These are phyloP conservation scores for Chaetomium fimeti DNA, from an alignment of 495 filamentous ascomycete genomes.

Conservation along the genomic window DNA sequence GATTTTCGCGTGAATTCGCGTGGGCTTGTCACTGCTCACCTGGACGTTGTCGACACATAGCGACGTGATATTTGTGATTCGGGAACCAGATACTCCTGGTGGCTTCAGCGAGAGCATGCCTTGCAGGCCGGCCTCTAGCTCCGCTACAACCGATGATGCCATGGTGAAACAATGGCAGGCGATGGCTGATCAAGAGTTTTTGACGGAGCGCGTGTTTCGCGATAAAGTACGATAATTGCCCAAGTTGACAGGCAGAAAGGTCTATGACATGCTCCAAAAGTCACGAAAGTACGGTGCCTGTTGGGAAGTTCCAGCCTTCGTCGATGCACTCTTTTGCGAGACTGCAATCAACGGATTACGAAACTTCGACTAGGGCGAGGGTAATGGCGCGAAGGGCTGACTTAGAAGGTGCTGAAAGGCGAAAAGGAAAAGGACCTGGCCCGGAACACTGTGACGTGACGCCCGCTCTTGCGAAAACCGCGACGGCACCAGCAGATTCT, in stretches of 20 bases:
- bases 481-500: constrained; percentile 11
- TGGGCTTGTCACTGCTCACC: constrained; percentile 57
- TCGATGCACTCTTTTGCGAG: constrained; percentile 15
- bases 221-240: constrained; percentile 24
- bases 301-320: constrained; percentile 21
- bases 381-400: constrained; percentile 5
- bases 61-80: constrained; percentile 79
- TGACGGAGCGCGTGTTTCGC: constrained; percentile 11
- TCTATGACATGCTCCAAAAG: constrained; percentile 33
- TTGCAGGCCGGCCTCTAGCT: constrained; percentile 85
- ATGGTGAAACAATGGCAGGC: constrained; percentile 47
- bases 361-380: constrained; percentile 22
- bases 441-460: neutral
- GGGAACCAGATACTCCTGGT: constrained; percentile 87
- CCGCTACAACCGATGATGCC: constrained; percentile 75
- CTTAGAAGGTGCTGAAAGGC: constrained; percentile 7
- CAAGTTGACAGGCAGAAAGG: constrained; percentile 15
- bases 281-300: constrained; percentile 28
- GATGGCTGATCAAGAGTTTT: constrained; percentile 15
- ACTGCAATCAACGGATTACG: constrained; percentile 30
- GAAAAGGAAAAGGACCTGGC: neutral
- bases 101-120: constrained; percentile 88
- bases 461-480: neutral
- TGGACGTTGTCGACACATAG: constrained; percentile 88
- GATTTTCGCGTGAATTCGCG: neutral